Evolutionary conservation across 805 yeast species (phyloP).

Genomic region (Zygotorulaspora florentina): DNA sequence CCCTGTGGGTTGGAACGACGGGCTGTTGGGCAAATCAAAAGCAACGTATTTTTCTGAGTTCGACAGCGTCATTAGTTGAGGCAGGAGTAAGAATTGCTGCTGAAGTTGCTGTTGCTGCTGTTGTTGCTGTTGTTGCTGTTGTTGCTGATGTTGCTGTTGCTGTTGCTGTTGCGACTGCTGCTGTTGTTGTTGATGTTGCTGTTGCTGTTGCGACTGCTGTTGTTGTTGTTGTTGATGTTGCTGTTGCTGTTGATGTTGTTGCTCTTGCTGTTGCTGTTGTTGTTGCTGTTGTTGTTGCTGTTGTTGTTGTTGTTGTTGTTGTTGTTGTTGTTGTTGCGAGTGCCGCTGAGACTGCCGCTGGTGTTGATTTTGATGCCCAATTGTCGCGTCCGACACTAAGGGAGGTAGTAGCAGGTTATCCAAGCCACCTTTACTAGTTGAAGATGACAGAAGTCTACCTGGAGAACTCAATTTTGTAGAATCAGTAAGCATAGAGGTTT

Average conservation of each 20-base stretch:
- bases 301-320: constrained; percentile 11
- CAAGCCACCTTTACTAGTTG: constrained; percentile 5
- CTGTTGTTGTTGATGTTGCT: constrained; percentile 3
- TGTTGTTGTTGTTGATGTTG: constrained; percentile 24
- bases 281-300: constrained; percentile 12
- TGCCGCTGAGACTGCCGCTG: constrained; percentile 17
- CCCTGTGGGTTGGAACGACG: constrained; percentile 21
- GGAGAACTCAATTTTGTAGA: constrained; percentile 6
- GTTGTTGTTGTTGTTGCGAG: background rate
- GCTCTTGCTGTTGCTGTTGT: background rate
- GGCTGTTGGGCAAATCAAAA: constrained; percentile 19
- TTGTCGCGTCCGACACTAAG: constrained; percentile 15
- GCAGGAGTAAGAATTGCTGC: constrained; percentile 28
- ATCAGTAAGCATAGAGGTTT: background rate
- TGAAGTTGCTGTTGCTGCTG: constrained; percentile 26
- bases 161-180: background rate
- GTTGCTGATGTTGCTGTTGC: constrained; percentile 20
- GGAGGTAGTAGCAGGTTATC: constrained; percentile 29
- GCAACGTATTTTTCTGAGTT: constrained; percentile 29
- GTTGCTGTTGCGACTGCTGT: constrained; percentile 20
- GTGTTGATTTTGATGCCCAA: constrained; percentile 16
- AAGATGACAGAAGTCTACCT: constrained; percentile 3
- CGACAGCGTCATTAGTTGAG: constrained; percentile 29
- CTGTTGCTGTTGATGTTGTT: constrained; percentile 25
- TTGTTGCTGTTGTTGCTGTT: constrained; percentile 13